phyloP scores from a whole-genome alignment of 176 grass and related monocot genomes.

The Chloris gayana region DNA sequence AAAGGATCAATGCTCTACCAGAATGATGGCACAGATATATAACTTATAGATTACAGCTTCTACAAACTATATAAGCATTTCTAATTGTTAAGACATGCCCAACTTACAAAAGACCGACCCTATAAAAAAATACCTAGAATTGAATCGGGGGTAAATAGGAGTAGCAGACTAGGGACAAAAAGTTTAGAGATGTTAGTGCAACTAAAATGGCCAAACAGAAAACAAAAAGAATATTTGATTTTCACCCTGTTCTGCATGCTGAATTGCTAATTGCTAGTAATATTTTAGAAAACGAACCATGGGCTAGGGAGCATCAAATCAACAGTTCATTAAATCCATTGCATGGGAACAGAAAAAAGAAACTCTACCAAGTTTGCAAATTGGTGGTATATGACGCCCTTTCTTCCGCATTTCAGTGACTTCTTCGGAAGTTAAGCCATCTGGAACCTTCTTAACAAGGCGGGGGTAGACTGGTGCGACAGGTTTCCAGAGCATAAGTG shows the following conservation, averaged over 20 bases:
- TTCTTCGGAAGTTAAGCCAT: constrained; percentile 79
- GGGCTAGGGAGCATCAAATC: neutral
- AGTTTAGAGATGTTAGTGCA: neutral
- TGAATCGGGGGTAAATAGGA: neutral
- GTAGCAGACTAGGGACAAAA: neutral
- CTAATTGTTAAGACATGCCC: neutral
- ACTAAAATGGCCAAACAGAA: neutral
- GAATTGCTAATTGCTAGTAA: neutral
- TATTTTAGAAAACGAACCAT: neutral
- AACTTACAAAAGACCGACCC: neutral
- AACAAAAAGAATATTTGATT: neutral
- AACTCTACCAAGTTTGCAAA: constrained; percentile 81
- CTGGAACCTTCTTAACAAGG: constrained; percentile 70
- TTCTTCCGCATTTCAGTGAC: constrained; percentile 58
- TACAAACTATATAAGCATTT: neutral
- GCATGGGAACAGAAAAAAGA: neutral
- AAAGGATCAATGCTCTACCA: neutral
- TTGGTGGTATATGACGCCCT: constrained; percentile 62
- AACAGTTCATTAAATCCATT: constrained; percentile 17
- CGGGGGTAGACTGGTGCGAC: constrained; percentile 79
- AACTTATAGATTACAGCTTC: neutral
- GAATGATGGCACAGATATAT: neutral
- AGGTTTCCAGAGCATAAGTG: constrained; percentile 96
- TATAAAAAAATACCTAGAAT: neutral
- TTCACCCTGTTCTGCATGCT: neutral